Percentiles rank a stretch among this genome's conserved stretches.
phyloP scores from a whole-genome alignment of 805 yeast genomes.

The Pichia thaimueangensis region DNA sequence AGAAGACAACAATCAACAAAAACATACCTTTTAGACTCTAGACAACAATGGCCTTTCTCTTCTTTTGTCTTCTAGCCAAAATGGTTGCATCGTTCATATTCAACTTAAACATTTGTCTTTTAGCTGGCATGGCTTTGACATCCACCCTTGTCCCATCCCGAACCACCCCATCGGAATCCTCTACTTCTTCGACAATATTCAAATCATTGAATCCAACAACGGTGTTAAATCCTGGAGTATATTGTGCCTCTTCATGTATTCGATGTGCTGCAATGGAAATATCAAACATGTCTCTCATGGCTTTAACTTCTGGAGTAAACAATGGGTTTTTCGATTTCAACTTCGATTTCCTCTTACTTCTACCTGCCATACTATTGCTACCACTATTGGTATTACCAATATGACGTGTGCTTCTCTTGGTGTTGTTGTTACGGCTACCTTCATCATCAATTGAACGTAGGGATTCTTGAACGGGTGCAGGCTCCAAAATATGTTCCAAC shows the following conservation, averaged over 20 bases:
- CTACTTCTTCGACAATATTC: slow-evolving; percentile 8
- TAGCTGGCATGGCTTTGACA: slow-evolving; percentile 7
- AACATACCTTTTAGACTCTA: too few relatives aligned
- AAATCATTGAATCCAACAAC: slow-evolving; percentile 8
- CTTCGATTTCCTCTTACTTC: neutral
- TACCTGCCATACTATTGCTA: neutral
- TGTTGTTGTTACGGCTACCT: neutral
- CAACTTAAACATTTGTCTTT: slow-evolving; percentile 40
- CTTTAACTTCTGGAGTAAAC: slow-evolving; percentile 54
- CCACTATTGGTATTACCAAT: neutral
- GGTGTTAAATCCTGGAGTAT: neutral
- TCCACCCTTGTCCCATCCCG: neutral
- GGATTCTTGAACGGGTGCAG: slow-evolving; percentile 5
- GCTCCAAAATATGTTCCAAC: slow-evolving; percentile 8
- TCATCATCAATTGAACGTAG: too few relatives aligned
- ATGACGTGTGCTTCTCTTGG: neutral
- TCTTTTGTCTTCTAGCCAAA: slow-evolving; percentile 37
- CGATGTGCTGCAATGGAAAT: slow-evolving; percentile 56
- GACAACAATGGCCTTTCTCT: slow-evolving; percentile 8
- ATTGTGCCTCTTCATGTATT: slow-evolving; percentile 41
- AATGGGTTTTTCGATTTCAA: slow-evolving; percentile 25
- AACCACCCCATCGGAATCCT: slow-evolving; percentile 10
- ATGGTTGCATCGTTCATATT: slow-evolving; percentile 49
- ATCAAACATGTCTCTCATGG: slow-evolving; percentile 54
- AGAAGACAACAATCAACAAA: too few relatives aligned